phyloP scores from a whole-genome alignment of 768 basidiomycete species.

The Amanita inopinata region DNA sequence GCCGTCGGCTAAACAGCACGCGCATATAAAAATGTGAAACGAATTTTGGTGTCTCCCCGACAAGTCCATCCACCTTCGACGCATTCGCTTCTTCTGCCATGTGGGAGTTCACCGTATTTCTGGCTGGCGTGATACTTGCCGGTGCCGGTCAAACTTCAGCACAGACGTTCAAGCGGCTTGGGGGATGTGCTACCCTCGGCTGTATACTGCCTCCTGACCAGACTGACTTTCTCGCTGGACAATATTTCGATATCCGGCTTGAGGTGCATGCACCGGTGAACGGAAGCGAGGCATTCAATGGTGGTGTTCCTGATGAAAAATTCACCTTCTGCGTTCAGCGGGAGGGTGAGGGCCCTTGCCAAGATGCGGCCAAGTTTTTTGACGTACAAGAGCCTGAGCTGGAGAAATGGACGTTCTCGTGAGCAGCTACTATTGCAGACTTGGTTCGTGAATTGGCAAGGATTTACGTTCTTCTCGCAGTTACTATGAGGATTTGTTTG shows the following conservation, averaged over 20 bases:
- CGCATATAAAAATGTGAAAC: no score
- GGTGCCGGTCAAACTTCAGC: slow-evolving; percentile 17
- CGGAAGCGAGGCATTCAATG: slow-evolving; percentile 25
- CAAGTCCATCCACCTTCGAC: no score
- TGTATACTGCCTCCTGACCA: slow-evolving; percentile 36
- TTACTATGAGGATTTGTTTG: slow-evolving; percentile 35
- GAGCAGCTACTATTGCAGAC: no score
- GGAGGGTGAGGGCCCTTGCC: slow-evolving; percentile 20
- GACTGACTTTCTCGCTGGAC: slow-evolving; percentile 32
- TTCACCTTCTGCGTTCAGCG: slow-evolving; percentile 29
- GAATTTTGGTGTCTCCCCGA: no score
- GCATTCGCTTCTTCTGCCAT: no score
- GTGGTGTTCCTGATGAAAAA: slow-evolving; percentile 26
- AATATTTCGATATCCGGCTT: slow-evolving; percentile 32
- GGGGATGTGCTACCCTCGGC: slow-evolving; percentile 30
- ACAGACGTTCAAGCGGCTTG: slow-evolving; percentile 31
- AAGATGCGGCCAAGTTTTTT: slow-evolving; percentile 28
- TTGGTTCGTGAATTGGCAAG: no score
- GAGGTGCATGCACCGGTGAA: slow-evolving; percentile 35
- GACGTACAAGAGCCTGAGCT: slow-evolving; percentile 21
- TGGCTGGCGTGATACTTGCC: slow-evolving; percentile 15
- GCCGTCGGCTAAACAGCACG: no score
- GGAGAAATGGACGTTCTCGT: slow-evolving; percentile 35
- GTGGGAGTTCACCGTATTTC: slow-evolving; percentile 9
- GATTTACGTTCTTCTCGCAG: no score